Evolutionary conservation across 2,329 filamentous ascomycete genomes (phyloP).

Genomic region (Fusarium nodosum): DNA sequence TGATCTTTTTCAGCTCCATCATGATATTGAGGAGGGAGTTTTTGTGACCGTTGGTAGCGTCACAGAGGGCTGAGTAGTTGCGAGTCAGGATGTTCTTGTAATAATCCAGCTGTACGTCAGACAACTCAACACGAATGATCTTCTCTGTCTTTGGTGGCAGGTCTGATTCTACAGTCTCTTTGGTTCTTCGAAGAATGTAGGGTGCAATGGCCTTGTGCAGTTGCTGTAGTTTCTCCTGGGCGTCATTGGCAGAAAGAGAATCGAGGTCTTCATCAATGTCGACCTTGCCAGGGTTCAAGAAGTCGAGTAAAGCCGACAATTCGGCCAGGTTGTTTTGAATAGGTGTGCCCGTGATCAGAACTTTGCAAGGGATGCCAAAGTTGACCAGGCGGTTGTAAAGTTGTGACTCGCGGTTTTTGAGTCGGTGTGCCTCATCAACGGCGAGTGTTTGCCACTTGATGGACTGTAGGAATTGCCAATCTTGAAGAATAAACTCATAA

Average conservation of each 20-base stretch:
- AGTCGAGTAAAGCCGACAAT: conserved; percentile 92
- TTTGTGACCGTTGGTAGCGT: conserved; percentile 90
- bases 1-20: conserved; percentile 99
- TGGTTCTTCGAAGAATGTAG: conserved; percentile 94
- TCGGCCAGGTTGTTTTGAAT: conserved; percentile 98
- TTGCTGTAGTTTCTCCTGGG: conserved; percentile 87
- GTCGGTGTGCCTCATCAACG: conserved; percentile 94
- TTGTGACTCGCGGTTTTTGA: conserved; percentile 97
- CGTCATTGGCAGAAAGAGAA: conserved; percentile 79
- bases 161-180: conserved; percentile 97
- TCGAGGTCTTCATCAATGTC: conserved; percentile 94
- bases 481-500: conserved; percentile 94
- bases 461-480: conserved; percentile 84
- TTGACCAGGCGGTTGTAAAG: conserved; percentile 87
- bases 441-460: conserved; percentile 99
- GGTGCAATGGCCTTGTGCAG: conserved; percentile 90
- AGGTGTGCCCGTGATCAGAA: conserved; percentile 96
- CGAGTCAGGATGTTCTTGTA: conserved; percentile 99
- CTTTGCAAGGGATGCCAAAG: conserved; percentile 88
- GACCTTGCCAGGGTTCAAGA: conserved; percentile 94
- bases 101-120: conserved; percentile 95
- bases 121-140: conserved; percentile 97
- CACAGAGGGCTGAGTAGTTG: conserved; percentile 94
- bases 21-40: conserved; percentile 97
- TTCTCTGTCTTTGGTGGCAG: conserved; percentile 98